These are phyloP conservation scores for Apiospora marii DNA, from an alignment of 2,329 filamentous ascomycete genomes.

Conservation along the genomic window DNA sequence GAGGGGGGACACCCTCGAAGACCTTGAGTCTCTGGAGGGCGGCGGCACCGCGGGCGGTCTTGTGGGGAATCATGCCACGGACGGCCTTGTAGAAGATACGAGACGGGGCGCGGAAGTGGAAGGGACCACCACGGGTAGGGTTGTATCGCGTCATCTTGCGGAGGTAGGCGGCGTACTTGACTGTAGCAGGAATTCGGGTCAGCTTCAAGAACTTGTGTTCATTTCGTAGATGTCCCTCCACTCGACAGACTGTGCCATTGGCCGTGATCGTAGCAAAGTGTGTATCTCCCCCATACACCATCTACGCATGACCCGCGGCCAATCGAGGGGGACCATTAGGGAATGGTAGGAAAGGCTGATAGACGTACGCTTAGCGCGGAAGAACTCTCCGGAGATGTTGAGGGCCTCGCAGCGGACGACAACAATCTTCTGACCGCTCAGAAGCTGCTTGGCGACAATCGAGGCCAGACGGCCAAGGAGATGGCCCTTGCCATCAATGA, in stretches of 20 bases:
- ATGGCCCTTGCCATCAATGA: constrained; percentile 99
- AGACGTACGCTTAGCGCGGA: constrained; percentile 99
- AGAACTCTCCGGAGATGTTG: constrained; percentile 99
- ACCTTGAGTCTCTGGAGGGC: constrained; percentile 99
- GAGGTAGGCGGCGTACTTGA: constrained; percentile 99
- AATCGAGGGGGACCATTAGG: constrained; percentile 21
- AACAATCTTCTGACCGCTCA: constrained; percentile 99
- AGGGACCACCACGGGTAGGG: constrained; percentile 98
- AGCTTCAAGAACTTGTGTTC: constrained; percentile 6
- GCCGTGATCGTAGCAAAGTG: background rate
- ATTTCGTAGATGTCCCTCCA: background rate
- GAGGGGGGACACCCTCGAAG: constrained; percentile 98
- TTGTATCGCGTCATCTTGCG: constrained; percentile 99
- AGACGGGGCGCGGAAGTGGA: constrained; percentile 99
- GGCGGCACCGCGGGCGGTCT: constrained; percentile 96
- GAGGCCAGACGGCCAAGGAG: constrained; percentile 98
- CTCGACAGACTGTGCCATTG: background rate
- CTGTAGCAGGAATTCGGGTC: constrained; percentile 69
- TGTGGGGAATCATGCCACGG: constrained; percentile 99
- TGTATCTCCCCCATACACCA: background rate
- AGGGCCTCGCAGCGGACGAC: constrained; percentile 98
- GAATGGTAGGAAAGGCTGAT: constrained; percentile 30
- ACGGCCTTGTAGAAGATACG: constrained; percentile 99
- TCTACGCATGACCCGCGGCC: background rate
- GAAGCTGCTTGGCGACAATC: constrained; percentile 98